These are phyloP conservation scores for Viridothelium virens DNA, from an alignment of 495 filamentous ascomycete species.

Conservation along the genomic window DNA sequence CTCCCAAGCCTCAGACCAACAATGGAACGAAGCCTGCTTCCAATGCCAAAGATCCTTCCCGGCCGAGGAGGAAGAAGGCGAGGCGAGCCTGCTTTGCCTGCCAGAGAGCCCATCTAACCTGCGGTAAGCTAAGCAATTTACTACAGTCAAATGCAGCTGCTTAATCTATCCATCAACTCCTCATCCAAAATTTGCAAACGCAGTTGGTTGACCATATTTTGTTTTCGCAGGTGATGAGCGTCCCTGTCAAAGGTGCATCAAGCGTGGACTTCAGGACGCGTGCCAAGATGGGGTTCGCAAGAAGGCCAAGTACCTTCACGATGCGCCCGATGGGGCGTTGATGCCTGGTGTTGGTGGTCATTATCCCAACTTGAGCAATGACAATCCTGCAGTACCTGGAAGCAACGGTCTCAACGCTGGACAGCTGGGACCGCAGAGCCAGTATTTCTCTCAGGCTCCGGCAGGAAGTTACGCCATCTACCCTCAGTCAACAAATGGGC, in stretches of 20 bases:
- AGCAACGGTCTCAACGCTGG: conserved; percentile 9
- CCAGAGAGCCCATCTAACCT: conserved; percentile 94
- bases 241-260: conserved; percentile 89
- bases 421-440: conserved; percentile 9
- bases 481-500: conserved; percentile 15
- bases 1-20: conserved; percentile 37
- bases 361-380: conserved; percentile 30
- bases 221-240: conserved; percentile 62
- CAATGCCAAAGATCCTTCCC: conserved; percentile 73
- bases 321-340: conserved; percentile 74
- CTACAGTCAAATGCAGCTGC: background rate
- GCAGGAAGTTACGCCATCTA: conserved; percentile 20
- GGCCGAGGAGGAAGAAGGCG: conserved; percentile 92
- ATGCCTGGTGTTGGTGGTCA: conserved; percentile 51
- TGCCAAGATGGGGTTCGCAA: conserved; percentile 96
- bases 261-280: conserved; percentile 76
- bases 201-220: background rate
- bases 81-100: conserved; percentile 92
- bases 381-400: background rate
- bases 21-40: conserved; percentile 50
- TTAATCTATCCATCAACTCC: background rate
- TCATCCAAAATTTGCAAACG: background rate
- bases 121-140: conserved; percentile 58
- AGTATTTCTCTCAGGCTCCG: background rate
- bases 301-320: conserved; percentile 98